These are phyloP conservation scores for Zasmidium cellare DNA, from an alignment of 2,329 filamentous ascomycete species.

Conservation along the genomic window DNA sequence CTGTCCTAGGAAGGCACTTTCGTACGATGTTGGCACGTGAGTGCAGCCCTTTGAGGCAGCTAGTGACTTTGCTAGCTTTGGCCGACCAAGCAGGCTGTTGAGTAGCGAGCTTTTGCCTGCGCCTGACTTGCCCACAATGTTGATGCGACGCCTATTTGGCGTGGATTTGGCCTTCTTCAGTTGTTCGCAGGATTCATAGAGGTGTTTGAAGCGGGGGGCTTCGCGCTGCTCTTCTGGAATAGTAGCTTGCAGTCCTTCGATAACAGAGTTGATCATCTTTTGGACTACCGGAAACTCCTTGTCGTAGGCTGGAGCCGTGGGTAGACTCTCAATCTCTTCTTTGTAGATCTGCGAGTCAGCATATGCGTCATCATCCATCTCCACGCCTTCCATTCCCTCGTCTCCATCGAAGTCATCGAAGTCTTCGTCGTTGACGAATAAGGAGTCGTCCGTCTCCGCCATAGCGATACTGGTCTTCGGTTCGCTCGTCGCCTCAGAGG, in stretches of 20 bases:
- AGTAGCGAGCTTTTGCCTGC: conserved; percentile 11
- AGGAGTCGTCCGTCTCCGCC: too few relatives aligned
- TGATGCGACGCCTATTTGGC: conserved; percentile 6
- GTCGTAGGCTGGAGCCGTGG: background rate
- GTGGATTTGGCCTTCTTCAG: background rate
- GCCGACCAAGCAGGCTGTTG: conserved; percentile 7
- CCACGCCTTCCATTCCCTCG: background rate
- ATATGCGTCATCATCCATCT: background rate
- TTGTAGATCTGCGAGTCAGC: background rate
- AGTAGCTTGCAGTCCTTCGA: background rate
- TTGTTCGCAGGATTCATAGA: background rate
- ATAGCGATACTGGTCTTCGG: too few relatives aligned
- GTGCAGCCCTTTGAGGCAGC: conserved; percentile 7
- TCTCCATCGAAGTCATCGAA: too few relatives aligned
- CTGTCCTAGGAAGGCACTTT: conserved; percentile 1
- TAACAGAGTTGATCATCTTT: background rate
- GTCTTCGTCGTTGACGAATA: too few relatives aligned
- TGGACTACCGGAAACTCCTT: background rate
- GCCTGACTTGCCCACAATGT: conserved; percentile 11
- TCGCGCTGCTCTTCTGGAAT: background rate
- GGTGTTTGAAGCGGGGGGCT: background rate
- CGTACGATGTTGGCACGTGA: conserved; percentile 9
- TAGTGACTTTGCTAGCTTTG: conserved; percentile 2
- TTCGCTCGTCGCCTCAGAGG: too few relatives aligned
- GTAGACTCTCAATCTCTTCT: background rate